Evolutionary conservation across 106 monocot species (phyloP).

Genomic region (Vanilla planifolia): DNA sequence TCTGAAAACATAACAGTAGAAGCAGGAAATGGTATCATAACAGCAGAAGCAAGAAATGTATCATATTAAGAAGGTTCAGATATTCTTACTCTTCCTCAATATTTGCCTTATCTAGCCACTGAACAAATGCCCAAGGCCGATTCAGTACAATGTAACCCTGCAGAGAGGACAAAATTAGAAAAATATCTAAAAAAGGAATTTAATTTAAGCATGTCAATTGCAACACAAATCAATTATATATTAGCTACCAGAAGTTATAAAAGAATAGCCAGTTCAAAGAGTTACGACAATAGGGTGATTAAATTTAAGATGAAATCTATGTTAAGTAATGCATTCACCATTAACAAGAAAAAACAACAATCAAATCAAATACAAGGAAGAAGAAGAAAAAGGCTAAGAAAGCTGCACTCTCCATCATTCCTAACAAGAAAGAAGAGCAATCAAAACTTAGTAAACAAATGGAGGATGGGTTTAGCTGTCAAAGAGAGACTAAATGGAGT

Average conservation of each 20-base stretch:
- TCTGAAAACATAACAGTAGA: neutral
- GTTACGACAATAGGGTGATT: neutral
- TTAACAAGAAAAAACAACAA: too few relatives aligned
- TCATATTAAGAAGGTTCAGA: neutral
- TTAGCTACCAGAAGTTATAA: neutral
- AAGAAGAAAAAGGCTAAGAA: too few relatives aligned
- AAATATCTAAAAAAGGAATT: neutral
- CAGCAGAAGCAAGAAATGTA: neutral
- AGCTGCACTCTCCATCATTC: too few relatives aligned
- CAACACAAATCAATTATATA: neutral
- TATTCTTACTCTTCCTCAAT: conserved; percentile 27
- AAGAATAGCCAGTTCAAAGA: neutral
- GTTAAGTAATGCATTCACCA: neutral
- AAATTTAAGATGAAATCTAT: neutral
- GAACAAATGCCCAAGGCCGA: conserved; percentile 33
- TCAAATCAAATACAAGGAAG: too few relatives aligned
- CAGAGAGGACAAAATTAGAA: neutral
- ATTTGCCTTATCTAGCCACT: conserved; percentile 25
- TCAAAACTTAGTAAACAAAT: too few relatives aligned
- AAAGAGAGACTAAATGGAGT: too few relatives aligned
- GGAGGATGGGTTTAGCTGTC: too few relatives aligned
- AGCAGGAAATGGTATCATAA: neutral
- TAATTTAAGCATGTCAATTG: neutral
- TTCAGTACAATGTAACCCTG: conserved; percentile 31
- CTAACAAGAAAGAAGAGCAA: too few relatives aligned